Percentiles rank a stretch among this genome's conserved stretches.
Evolutionary conservation across 805 yeast species (phyloP).

Genomic region (Ascoidea asiatica): DNA sequence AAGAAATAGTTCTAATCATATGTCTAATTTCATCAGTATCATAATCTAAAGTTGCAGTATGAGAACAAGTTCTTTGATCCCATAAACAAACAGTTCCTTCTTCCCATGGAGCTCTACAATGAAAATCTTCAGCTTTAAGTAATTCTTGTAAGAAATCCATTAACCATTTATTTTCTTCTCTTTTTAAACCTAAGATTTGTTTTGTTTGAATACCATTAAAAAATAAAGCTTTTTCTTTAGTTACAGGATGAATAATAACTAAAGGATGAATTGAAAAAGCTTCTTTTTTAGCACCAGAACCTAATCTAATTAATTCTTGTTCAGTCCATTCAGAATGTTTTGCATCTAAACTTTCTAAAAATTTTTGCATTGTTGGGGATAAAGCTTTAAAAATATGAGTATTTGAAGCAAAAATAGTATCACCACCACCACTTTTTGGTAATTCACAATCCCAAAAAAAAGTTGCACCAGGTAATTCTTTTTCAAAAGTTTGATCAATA

Average conservation of each 20-base stretch:
- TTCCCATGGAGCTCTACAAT: slow-evolving; percentile 60
- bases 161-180: slow-evolving; percentile 53
- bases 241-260: slow-evolving; percentile 61
- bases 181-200: slow-evolving; percentile 57
- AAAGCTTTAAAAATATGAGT: slow-evolving; percentile 59
- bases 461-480: slow-evolving; percentile 61
- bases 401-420: slow-evolving; percentile 64
- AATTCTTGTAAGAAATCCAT: slow-evolving; percentile 43
- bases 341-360: slow-evolving; percentile 49
- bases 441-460: slow-evolving; percentile 49
- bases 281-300: slow-evolving; percentile 57
- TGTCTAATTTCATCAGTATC: slow-evolving; percentile 55
- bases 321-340: slow-evolving; percentile 62
- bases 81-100: slow-evolving; percentile 59
- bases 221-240: slow-evolving; percentile 44
- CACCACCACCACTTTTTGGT: slow-evolving; percentile 66
- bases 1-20: slow-evolving; percentile 60
- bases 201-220: slow-evolving; percentile 51
- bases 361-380: slow-evolving; percentile 48
- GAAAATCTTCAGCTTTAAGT: slow-evolving; percentile 43
- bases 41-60: slow-evolving; percentile 64
- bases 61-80: slow-evolving; percentile 67
- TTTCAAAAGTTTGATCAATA: slow-evolving; percentile 62
- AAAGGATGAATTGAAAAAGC: slow-evolving; percentile 58
- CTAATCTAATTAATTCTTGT: slow-evolving; percentile 37